Base-by-base conservation (phyloP, 2,329 filamentous ascomycete genomes). In the Diplodia mutila region DNA sequence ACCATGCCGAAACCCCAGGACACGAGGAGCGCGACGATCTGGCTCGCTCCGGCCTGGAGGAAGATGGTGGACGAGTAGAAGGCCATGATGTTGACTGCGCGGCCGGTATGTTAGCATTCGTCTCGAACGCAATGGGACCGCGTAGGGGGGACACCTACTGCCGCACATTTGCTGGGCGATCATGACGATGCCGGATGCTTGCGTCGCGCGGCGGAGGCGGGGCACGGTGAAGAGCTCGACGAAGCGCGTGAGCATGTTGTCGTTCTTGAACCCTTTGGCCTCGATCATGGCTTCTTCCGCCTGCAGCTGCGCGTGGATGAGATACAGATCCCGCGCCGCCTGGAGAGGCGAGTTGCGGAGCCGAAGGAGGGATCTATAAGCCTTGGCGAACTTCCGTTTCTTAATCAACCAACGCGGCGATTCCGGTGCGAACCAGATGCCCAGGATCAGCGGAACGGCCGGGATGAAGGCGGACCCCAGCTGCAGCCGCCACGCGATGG, bases 111-210 rank as follows among this genome's bases (percentile, higher is more conserved):
- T 18, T 18, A 42, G 21, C 7, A 23, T 4, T 37, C 21, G 18
- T 51, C 4, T 34, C 29, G 5, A 32, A 5, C n/a, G n/a, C n/a
- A n/a, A n/a, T n/a, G n/a, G n/a, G n/a, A n/a, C n/a, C n/a, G n/a
- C n/a, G 29, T 7, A 14, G 3, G 14, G 9, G 23, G 39, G n/a
- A 18, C 14, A 65, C 54, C 18, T 32, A 57, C 54, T 61, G 37
- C 86, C 87, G 68, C 86, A 88, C 80, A 89, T 84, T 73, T 89
- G 87, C 71, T 89, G 87, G 0, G 80, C 81, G 72, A 88, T 89
- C 92, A 96, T 96, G 71, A 94, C 91, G 1, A 88, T 88, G 70
- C 89, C 91, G 1, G 91, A 90, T 6, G 92, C 92, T 34, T 91
- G 83, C 4, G 89, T 94, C 2, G 93, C 92, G 48, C 90, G 85